Conservation (phyloP, 805 yeast genomes). For the Cephaloascus albidus region DNA sequence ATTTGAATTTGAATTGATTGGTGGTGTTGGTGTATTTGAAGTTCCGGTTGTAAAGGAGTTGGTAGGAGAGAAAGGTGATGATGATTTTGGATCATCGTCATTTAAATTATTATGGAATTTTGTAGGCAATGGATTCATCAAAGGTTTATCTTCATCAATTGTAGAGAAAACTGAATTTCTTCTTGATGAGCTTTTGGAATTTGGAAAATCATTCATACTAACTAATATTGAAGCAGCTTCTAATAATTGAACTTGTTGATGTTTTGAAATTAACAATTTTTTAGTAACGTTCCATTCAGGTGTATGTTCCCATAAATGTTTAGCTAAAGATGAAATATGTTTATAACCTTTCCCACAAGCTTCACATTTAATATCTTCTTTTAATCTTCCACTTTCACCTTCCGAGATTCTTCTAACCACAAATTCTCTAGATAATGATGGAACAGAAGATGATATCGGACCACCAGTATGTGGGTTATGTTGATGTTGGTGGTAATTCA, state of each 20-base stretch:
- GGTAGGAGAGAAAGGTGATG: slow-evolving; percentile 8
- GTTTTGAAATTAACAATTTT: slow-evolving; percentile 72
- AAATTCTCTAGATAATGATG: slow-evolving; percentile 50
- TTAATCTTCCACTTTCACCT: slow-evolving; percentile 78
- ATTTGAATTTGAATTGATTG: slow-evolving; percentile 1
- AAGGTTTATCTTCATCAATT: background rate
- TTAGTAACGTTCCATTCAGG: slow-evolving; percentile 91
- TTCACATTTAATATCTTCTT: slow-evolving; percentile 80
- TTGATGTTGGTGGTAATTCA: slow-evolving; percentile 3
- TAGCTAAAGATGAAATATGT: slow-evolving; percentile 80
- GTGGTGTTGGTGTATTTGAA: slow-evolving; percentile 8
- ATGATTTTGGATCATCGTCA: slow-evolving; percentile 2
- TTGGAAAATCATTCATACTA: slow-evolving; percentile 51
- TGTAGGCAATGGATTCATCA: background rate
- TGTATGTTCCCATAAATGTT: slow-evolving; percentile 89
- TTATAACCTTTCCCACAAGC: slow-evolving; percentile 90
- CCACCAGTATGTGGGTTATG: slow-evolving; percentile 2
- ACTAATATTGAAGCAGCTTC: slow-evolving; percentile 75
- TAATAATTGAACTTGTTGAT: slow-evolving; percentile 76
- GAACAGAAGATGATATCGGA: slow-evolving; percentile 20
- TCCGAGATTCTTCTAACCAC: slow-evolving; percentile 79
- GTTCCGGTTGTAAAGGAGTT: slow-evolving; percentile 3
- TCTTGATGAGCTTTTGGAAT: slow-evolving; percentile 1
- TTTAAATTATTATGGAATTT: slow-evolving; percentile 2
- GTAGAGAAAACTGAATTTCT: slow-evolving; percentile 2